These are phyloP conservation scores for Schizosaccharomyces osmophilus DNA, from an alignment of 805 yeast genomes.

Conservation along the genomic window DNA sequence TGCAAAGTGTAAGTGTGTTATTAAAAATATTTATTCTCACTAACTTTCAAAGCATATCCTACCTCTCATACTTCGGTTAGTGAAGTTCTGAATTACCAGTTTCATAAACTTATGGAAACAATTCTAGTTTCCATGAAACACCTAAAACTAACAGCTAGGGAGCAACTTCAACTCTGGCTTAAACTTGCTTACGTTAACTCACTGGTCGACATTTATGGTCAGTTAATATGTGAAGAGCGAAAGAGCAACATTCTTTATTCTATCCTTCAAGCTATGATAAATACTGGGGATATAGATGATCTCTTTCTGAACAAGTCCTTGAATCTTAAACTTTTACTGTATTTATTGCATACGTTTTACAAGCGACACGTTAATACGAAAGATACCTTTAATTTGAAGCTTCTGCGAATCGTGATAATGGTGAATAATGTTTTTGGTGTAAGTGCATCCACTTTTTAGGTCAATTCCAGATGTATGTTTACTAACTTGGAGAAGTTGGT, in stretches of 20 bases:
- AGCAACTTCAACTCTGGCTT: neutral
- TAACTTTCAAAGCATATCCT: neutral
- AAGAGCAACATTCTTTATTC: neutral
- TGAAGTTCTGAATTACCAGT: neutral
- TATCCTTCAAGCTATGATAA: neutral
- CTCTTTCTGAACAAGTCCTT: neutral
- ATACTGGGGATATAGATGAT: neutral
- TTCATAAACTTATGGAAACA: neutral
- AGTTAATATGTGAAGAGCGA: neutral
- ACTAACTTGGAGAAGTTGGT: conserved; percentile 37
- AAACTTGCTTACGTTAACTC: neutral
- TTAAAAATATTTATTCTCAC: neutral
- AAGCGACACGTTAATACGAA: no score
- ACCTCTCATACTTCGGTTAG: neutral
- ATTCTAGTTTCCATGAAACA: neutral
- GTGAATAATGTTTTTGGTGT: neutral
- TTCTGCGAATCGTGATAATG: neutral
- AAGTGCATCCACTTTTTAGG: neutral
- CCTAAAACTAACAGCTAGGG: neutral
- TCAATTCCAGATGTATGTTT: neutral
- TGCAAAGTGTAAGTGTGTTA: neutral
- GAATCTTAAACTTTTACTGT: neutral
- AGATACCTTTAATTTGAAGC: neutral
- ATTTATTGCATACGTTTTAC: neutral
- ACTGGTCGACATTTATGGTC: neutral